Base-by-base conservation (phyloP, 768 basidiomycete species). In the Suillus decipiens region DNA sequence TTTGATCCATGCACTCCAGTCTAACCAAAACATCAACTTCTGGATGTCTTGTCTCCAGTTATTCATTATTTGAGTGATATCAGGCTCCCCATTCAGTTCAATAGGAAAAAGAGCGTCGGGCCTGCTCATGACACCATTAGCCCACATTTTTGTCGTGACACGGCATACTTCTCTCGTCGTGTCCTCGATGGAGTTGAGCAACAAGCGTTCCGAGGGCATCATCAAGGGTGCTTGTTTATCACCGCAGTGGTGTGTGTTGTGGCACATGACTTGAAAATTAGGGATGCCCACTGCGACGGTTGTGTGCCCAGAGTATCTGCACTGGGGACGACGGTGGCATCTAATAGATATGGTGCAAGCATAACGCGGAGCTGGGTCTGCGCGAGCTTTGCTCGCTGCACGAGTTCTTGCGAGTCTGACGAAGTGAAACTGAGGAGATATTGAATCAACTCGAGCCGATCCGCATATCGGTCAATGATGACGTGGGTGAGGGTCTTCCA, bases 381-480 rank as follows among this genome's bases (percentile, higher is more conserved):
- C 9, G 55, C 41, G 15, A 61, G 60, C 28, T 47, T 58, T 15
- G 64, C 60, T 19, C 54, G 47, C 60, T 62, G 57, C 7, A 65
- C 3, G 31, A 69, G 41, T 19, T 22, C 54, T 31, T 64, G 51
- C 14, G 66, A 24, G 15, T 73, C 63, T 14, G 71, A 53, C 3
- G 36, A n/a, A 6, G 37, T 55, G 37, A 61, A 47, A 42, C 75
- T 72, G 5, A 84, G 71, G 34, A 80, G 69, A 63, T 79, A 71
- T 17, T 69, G 75, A 5, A 80, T 64, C 28, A 77, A 62, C 59
- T 82, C 79, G 12, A 84, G 71, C 22, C 83, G 70, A 19, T 74
- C 77, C 6, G 73, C 74, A 59, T 80, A 81, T 9, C 81, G 78
- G 47, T 82, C 74, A 6, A 74, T 70, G 19, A 83, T 68, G 37